Evolutionary conservation across 2,329 filamentous ascomycete species (phyloP).

Genomic region (Sporothrix dimorphospora): DNA sequence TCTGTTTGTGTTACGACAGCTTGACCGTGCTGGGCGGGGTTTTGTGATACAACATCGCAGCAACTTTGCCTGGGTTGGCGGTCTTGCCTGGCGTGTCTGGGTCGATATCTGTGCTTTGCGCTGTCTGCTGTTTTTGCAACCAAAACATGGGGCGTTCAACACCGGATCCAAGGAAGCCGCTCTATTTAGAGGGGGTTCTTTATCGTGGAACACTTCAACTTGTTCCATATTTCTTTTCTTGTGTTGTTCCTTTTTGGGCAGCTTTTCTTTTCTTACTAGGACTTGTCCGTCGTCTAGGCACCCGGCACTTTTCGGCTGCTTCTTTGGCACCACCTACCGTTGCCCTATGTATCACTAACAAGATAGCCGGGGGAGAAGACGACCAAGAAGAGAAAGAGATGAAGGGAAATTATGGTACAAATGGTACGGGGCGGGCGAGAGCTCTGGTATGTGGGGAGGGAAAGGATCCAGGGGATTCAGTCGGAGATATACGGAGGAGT

Average conservation of each 20-base stretch:
- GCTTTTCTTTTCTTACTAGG: background rate
- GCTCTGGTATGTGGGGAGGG: background rate
- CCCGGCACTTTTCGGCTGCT: background rate
- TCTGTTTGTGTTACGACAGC: slow-evolving; percentile 25
- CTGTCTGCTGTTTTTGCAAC: slow-evolving; percentile 81
- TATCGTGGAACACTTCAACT: slow-evolving; percentile 66
- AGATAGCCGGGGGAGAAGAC: background rate
- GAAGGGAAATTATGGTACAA: slow-evolving; percentile 7
- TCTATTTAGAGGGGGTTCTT: slow-evolving; percentile 54
- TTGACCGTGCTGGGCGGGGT: slow-evolving; percentile 43
- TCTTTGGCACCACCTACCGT: background rate
- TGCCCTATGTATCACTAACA: background rate
- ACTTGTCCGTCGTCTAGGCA: background rate
- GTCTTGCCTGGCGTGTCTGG: slow-evolving; percentile 54
- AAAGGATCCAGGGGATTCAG: background rate
- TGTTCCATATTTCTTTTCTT: slow-evolving; percentile 52
- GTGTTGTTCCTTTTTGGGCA: slow-evolving; percentile 33
- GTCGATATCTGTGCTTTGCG: slow-evolving; percentile 66
- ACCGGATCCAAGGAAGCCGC: slow-evolving; percentile 64
- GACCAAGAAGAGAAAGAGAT: background rate
- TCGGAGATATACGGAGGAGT: background rate
- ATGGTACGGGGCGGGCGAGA: background rate
- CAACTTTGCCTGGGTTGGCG: slow-evolving; percentile 45
- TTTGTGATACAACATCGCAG: slow-evolving; percentile 76
- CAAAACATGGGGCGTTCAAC: slow-evolving; percentile 82